Percentiles rank a stretch among this genome's conserved stretches.
phyloP scores from a whole-genome alignment of 2,329 filamentous ascomycete species.

The Coniochaeta sp. region DNA sequence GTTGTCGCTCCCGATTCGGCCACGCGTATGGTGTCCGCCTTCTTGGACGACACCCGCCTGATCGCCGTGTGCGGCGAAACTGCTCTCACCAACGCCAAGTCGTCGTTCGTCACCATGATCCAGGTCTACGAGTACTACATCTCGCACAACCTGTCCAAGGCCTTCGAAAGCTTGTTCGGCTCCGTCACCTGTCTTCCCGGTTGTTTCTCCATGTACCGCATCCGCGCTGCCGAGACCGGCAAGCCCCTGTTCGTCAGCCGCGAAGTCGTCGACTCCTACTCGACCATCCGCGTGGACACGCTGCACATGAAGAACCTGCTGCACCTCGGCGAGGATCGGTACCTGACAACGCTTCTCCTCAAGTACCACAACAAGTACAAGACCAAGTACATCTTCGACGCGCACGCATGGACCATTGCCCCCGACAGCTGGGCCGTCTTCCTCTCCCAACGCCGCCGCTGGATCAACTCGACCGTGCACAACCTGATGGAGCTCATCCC shows the following conservation, averaged over 20 bases:
- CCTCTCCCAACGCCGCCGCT: constrained; percentile 94
- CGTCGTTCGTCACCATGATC: constrained; percentile 96
- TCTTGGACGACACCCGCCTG: constrained; percentile 86
- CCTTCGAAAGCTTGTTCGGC: constrained; percentile 94
- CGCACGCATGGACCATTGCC: constrained; percentile 94
- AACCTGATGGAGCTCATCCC: constrained; percentile 95
- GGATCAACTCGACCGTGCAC: constrained; percentile 99
- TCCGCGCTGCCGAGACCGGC: constrained; percentile 86
- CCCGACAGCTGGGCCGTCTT: constrained; percentile 93
- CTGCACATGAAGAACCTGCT: constrained; percentile 98
- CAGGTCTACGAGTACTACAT: constrained; percentile 99
- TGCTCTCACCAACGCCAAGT: constrained; percentile 83
- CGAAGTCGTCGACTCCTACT: constrained; percentile 81
- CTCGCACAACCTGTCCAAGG: constrained; percentile 93
- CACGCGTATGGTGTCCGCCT: constrained; percentile 85
- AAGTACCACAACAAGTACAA: constrained; percentile 93
- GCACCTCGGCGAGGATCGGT: constrained; percentile 95
- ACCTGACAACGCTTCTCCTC: constrained; percentile 86
- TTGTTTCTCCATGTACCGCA: constrained; percentile 99
- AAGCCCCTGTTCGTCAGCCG: constrained; percentile 95
- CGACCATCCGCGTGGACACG: constrained; percentile 92
- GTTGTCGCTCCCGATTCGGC: constrained; percentile 85
- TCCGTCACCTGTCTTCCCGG: constrained; percentile 96
- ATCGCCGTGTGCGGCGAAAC: constrained; percentile 95
- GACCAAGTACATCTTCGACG: constrained; percentile 92